phyloP scores from a whole-genome alignment of 495 filamentous ascomycete species.

The Haplographium delicatum region DNA sequence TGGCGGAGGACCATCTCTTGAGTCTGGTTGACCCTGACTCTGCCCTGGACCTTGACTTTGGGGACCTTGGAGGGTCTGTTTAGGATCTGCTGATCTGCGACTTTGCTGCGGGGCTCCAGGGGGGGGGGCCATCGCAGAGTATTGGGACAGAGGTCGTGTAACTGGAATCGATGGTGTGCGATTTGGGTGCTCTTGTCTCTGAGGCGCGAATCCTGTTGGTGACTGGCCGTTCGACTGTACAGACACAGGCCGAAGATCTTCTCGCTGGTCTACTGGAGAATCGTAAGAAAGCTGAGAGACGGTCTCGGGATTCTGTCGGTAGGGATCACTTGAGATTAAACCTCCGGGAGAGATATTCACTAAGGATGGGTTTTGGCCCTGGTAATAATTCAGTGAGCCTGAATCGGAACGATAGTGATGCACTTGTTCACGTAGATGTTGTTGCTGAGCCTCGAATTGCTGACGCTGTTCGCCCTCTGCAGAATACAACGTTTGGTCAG shows the following conservation, averaged over 20 bases:
- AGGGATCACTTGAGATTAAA: constrained; percentile 29
- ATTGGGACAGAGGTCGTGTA: constrained; percentile 34
- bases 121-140: constrained; percentile 45
- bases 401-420: constrained; percentile 17
- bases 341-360: constrained; percentile 28
- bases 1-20: constrained; percentile 43
- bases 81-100: constrained; percentile 42
- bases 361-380: constrained; percentile 18
- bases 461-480: constrained; percentile 20
- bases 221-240: constrained; percentile 32
- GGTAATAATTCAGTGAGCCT: constrained; percentile 17
- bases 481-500: not conserved
- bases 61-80: constrained; percentile 22
- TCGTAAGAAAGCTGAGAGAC: constrained; percentile 60
- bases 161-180: constrained; percentile 26
- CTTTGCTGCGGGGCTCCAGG: constrained; percentile 37
- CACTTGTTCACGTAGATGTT: constrained; percentile 10
- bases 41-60: constrained; percentile 38
- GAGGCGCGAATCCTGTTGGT: constrained; percentile 34
- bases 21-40: constrained; percentile 41
- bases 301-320: constrained; percentile 44
- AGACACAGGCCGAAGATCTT: constrained; percentile 37
- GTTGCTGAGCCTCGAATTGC: constrained; percentile 17
- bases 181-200: constrained; percentile 31
- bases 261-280: constrained; percentile 34